phyloP scores from a whole-genome alignment of 2,329 filamentous ascomycete species.

The Neonectria neomacrospora region DNA sequence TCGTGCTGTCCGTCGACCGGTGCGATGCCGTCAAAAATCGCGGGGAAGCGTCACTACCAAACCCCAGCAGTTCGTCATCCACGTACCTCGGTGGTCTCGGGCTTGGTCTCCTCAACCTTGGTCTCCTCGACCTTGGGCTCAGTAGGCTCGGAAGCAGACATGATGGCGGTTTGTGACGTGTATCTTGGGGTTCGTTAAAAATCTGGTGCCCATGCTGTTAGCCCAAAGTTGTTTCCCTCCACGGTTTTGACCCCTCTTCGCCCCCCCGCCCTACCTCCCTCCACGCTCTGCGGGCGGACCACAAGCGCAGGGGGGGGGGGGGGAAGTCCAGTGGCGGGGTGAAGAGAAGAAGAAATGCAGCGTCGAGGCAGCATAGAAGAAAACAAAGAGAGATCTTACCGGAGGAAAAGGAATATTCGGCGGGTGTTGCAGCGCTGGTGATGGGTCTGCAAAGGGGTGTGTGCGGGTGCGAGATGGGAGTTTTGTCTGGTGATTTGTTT shows the following conservation, averaged over 20 bases:
- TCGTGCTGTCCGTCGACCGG: conserved; percentile 2
- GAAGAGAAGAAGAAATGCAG: not conserved
- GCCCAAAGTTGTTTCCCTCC: conserved; percentile 13
- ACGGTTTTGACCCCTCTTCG: conserved; percentile 23
- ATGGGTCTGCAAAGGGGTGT: conserved; percentile 14
- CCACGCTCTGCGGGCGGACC: conserved; percentile 4
- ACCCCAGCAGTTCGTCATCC: conserved; percentile 1
- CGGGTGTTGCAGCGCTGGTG: conserved; percentile 25
- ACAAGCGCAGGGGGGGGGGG: conserved; percentile 21
- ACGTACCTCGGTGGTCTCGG: conserved; percentile 46
- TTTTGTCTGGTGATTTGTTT: conserved; percentile 45
- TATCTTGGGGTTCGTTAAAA: conserved; percentile 11
- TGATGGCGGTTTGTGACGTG: conserved; percentile 46
- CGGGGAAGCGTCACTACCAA: conserved; percentile 19
- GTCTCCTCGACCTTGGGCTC: conserved; percentile 63
- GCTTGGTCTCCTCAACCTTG: conserved; percentile 47
- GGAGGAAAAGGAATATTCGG: conserved; percentile 22
- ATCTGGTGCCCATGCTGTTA: conserved; percentile 14
- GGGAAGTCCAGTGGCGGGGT: conserved; percentile 5
- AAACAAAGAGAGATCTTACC: conserved; percentile 29
- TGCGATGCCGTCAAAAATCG: conserved; percentile 19
- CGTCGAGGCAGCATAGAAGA: not conserved
- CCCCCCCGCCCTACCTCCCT: not conserved
- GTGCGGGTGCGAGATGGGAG: conserved; percentile 15
- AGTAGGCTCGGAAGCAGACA: conserved; percentile 62